Base-by-base conservation (phyloP, 148 eudicot genomes). In the Dysphania ambrosioides region DNA sequence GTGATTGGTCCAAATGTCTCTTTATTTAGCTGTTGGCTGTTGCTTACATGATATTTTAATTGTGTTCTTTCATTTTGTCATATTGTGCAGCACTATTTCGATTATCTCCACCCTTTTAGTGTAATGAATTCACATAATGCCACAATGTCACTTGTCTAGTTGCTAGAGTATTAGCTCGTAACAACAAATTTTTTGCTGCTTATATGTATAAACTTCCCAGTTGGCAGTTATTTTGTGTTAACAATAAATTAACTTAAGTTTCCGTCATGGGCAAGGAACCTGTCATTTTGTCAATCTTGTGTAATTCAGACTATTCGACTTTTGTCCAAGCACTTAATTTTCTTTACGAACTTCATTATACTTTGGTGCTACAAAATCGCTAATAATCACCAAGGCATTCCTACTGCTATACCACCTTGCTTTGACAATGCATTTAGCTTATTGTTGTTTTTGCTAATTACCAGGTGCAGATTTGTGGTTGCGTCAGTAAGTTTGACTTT, bases 401-500 rank as follows among this genome's bases (percentile, higher is more conserved):
- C 31, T 26, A 15, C 29, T 66, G 70, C 47, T 23, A 38, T 26
- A 15, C 26, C 53, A 42, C 31, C 41, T 59, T 71, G 55, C n/a
- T 34, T 73, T 47, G 66, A 36, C 13, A 55, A 58, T 32, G 30
- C 73, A 67, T 53, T 59, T 55, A 62, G 73, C 41, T 85, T 19
- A 79, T 72, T 75, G 38, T 30, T 61, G 35, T 68, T 3, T 77
- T 56, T 73, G 44, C 23, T n/a, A 41, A 70, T 75, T 29, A 80
- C 31, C 72, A 95, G 99, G 87, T 86, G 78, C 84, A 67, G 77
- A 83, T 95, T 82, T 72, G 77, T 68, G 89, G 88, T 74, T 66
- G 75, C 62, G 51, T 80, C 60, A 73, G 83, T 64, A 85, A 84
- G 74, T 55, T 83, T 68, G 75, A 83, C 78, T 83, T 41, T 75